Evolutionary conservation across 1,284 basidiomycete species (phyloP).

Genomic region (Cryptococcus sp.): DNA sequence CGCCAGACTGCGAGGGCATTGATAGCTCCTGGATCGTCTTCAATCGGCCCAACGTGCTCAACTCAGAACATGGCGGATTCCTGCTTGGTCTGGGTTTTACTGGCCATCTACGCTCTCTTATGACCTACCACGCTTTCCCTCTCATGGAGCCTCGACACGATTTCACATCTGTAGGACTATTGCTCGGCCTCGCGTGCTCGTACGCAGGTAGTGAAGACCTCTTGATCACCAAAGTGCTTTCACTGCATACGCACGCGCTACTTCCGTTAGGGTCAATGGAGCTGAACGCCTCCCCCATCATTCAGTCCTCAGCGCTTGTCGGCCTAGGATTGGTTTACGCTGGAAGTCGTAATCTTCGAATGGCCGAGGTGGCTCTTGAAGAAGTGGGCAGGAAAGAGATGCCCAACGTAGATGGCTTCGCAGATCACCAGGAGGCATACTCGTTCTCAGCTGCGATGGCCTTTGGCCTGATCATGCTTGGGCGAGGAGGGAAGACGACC

Average conservation of each 20-base stretch:
- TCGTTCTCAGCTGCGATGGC: slow-evolving; percentile 83
- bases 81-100: slow-evolving; percentile 88
- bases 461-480: slow-evolving; percentile 95
- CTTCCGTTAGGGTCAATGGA: slow-evolving; percentile 84
- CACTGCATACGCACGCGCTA: slow-evolving; percentile 89
- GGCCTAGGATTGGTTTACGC: slow-evolving; percentile 89
- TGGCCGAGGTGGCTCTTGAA: slow-evolving; percentile 85
- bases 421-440: slow-evolving; percentile 87
- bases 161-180: slow-evolving; percentile 86
- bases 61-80: slow-evolving; percentile 91
- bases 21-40: slow-evolving; percentile 93
- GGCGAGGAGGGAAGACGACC: slow-evolving; percentile 66
- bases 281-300: slow-evolving; percentile 84
- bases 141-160: slow-evolving; percentile 96
- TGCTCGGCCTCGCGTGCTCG: slow-evolving; percentile 88
- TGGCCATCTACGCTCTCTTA: slow-evolving; percentile 82
- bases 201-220: slow-evolving; percentile 85
- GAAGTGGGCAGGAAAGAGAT: slow-evolving; percentile 80
- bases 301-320: slow-evolving; percentile 84
- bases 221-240: slow-evolving; percentile 85
- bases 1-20: slow-evolving; percentile 71
- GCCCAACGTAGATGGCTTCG: slow-evolving; percentile 74
- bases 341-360: slow-evolving; percentile 80
- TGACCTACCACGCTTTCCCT: slow-evolving; percentile 77
- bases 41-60: slow-evolving; percentile 82